Conservation (phyloP, 148 eudicot species). For the Polygonum maritimum region DNA sequence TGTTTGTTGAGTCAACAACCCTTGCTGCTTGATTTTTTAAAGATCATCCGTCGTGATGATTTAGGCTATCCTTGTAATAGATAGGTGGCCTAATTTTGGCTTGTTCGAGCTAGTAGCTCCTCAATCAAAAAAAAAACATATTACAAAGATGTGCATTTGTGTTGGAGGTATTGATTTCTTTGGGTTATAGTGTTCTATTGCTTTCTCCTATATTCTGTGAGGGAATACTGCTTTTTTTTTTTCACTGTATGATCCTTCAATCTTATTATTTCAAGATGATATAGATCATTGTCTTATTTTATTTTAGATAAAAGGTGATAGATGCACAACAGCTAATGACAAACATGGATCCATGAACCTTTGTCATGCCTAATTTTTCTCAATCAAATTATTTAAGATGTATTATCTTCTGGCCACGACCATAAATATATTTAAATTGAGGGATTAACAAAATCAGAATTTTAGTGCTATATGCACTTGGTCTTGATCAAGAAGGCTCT, state of each 20-base stretch:
- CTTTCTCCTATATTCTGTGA: neutral
- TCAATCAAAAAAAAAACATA: too few relatives aligned
- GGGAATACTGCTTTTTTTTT: neutral
- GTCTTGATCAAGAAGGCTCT: neutral
- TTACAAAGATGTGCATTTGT: slow-evolving; percentile 71
- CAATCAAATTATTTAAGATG: neutral
- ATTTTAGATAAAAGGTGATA: too few relatives aligned
- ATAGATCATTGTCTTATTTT: neutral
- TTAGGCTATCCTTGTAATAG: too few relatives aligned
- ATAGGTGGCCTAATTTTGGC: too few relatives aligned
- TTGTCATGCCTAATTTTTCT: neutral
- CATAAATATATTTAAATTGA: too few relatives aligned
- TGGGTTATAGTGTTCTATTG: slow-evolving; percentile 12
- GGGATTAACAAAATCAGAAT: neutral
- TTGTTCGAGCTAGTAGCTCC: too few relatives aligned
- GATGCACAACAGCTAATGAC: too few relatives aligned
- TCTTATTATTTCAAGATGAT: neutral
- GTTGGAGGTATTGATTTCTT: slow-evolving; percentile 74
- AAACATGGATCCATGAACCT: neutral
- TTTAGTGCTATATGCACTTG: neutral
- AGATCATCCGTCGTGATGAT: too few relatives aligned
- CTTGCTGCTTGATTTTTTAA: too few relatives aligned
- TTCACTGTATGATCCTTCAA: neutral
- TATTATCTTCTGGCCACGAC: neutral
- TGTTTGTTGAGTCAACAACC: too few relatives aligned